Conservation (phyloP, 371 early-diverging fungal genomes). For the Actinomucor elegans region DNA sequence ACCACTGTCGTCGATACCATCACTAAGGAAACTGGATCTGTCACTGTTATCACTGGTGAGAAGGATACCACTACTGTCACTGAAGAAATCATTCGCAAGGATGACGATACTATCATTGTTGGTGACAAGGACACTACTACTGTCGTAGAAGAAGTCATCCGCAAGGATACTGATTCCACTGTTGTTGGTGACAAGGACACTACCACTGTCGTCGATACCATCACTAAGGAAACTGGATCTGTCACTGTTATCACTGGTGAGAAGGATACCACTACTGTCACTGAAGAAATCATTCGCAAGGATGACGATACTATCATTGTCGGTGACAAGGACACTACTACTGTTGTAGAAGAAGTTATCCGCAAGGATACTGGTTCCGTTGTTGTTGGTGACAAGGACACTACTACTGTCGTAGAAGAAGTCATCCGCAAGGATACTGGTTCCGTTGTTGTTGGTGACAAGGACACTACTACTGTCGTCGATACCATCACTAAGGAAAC, state of each 20-base stretch:
- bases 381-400: background rate
- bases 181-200: background rate
- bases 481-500: background rate
- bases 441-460: constrained; percentile 3
- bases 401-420: too few species aligned
- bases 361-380: background rate
- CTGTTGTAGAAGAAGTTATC: background rate
- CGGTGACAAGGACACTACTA: background rate
- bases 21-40: too few species aligned
- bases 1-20: too few species aligned
- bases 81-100: background rate
- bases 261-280: too few species aligned
- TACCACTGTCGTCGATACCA: too few species aligned
- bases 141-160: too few species aligned
- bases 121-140: background rate
- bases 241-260: background rate
- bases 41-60: too few species aligned
- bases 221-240: background rate
- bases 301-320: too few species aligned
- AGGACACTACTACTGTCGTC: background rate
- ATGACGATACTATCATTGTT: too few species aligned
- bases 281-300: too few species aligned
- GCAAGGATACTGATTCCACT: background rate
- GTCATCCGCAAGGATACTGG: too few species aligned
- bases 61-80: too few species aligned